Evolutionary conservation across 495 filamentous ascomycete species (phyloP), one percentile per base, ranked within the genome.

Genomic region (Physcia stellaris): DNA sequence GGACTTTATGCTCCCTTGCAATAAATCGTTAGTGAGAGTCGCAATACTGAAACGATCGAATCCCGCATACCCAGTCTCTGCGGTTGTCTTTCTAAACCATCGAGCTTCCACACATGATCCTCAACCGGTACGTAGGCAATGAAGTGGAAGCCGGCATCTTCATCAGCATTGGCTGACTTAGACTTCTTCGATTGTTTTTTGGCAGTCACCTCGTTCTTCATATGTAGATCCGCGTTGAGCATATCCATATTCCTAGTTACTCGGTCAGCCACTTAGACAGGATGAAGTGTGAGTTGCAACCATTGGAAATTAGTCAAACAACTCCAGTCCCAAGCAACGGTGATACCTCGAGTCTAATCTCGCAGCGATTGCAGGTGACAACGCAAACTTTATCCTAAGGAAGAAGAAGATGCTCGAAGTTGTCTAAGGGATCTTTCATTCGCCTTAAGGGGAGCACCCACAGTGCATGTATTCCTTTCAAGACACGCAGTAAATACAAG

Each of bases 51-150:
- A 13, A 32, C 26, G 27, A 18, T 1, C 7, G 28, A 23, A n/a
- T 2, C 13, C 24, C 16, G 54, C 62, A 49, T 60, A 79, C 85
- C 82, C 23, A 94, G 60, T 40, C 68, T 68, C 28, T 77, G 66
- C 10, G 90, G 90, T 45, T 77, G 71, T 22, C 62, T 60, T 55
- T 86, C 73, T 4, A 98, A 63, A 2, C 90, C 90, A 52, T 98
- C 90, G 4, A 98, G 76, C 44, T 85, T 82, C 85, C 86, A 98
- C 12, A 94, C 68, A 24, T 73, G 62, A 4, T 72, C 75, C 27
- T 73, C 64, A 13, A 79, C 69, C 10, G 88, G 86, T 30, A 95
- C 78, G 51, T 83, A 94, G 3, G 86, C 86, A 45, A 93, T 80
- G 54, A 88, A 98, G 50, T 98, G 90, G 47, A 79, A 90, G 1